Conservation (phyloP, 78 protist genomes). For the Chrysochromulina tobinii region DNA sequence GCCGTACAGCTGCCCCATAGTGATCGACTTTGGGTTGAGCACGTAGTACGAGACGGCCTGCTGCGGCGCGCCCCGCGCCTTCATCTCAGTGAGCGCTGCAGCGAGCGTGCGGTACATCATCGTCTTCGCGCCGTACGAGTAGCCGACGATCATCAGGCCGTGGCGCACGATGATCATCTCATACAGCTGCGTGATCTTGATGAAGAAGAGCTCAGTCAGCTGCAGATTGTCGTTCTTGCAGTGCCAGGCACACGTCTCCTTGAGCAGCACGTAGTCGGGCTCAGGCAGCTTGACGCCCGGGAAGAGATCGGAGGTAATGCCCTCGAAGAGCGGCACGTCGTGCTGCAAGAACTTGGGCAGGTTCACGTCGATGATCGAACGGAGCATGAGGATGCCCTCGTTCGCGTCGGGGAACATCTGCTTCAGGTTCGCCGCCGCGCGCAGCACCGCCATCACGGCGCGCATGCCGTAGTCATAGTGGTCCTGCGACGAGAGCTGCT, state of each 20-base stretch:
- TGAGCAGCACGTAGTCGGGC: constrained; percentile 61
- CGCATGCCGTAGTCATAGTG: constrained; percentile 93
- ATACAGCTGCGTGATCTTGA: constrained; percentile 66
- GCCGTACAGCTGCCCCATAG: constrained; percentile 91
- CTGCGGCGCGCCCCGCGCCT: background rate
- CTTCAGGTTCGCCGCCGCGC: constrained; percentile 72
- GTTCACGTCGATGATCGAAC: constrained; percentile 71
- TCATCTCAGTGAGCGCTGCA: constrained; percentile 50
- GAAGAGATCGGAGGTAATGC: constrained; percentile 82
- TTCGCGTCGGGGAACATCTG: constrained; percentile 46
- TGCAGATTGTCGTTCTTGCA: constrained; percentile 55
- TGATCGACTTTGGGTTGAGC: constrained; percentile 86
- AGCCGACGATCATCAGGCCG: constrained; percentile 87
- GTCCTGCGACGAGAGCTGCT: constrained; percentile 87
- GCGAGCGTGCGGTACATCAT: constrained; percentile 44
- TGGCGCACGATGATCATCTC: constrained; percentile 84
- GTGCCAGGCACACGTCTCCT: constrained; percentile 30
- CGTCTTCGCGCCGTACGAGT: constrained; percentile 68
- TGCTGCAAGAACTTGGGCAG: constrained; percentile 71
- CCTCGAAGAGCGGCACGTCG: constrained; percentile 78
- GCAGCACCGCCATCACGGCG: constrained; percentile 80
- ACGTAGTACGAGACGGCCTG: constrained; percentile 13
- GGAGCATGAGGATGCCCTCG: constrained; percentile 65
- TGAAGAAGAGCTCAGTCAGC: constrained; percentile 36
- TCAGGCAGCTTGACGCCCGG: constrained; percentile 62